These are phyloP conservation scores for Dictyostelium brefeldianum DNA, from an alignment of 78 protist species.

Conservation along the genomic window DNA sequence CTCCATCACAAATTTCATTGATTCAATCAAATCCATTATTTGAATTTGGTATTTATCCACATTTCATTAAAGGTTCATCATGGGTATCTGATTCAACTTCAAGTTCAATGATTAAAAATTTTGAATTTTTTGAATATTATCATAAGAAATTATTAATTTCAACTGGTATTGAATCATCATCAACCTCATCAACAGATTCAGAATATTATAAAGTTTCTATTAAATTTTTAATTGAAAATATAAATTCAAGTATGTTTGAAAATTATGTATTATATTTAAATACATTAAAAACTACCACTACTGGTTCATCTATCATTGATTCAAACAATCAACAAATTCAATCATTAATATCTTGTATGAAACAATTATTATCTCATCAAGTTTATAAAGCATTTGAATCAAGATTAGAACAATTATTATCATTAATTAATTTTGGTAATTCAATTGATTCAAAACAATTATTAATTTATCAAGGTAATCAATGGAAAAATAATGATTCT, in stretches of 20 bases:
- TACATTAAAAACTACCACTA: not conserved
- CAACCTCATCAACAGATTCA: not conserved
- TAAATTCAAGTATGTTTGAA: not conserved
- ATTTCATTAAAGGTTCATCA: slow-evolving; percentile 15
- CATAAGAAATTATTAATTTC: not conserved
- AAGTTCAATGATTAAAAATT: not conserved
- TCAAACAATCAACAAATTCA: not conserved
- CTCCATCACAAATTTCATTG: too few species aligned
- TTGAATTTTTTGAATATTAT: not conserved
- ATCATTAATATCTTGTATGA: slow-evolving; percentile 6
- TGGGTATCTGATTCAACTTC: not conserved
- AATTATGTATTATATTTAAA: not conserved
- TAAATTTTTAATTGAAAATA: slow-evolving; percentile 23
- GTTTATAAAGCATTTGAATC: slow-evolving; percentile 19
- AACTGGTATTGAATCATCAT: too few species aligned
- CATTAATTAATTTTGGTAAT: not conserved
- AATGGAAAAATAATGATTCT: slow-evolving; percentile 76
- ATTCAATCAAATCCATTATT: not conserved
- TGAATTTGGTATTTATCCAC: slow-evolving; percentile 10
- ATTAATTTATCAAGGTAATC: slow-evolving; percentile 52
- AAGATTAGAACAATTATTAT: not conserved
- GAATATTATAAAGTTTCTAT: slow-evolving; percentile 8
- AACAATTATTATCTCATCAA: slow-evolving; percentile 14
- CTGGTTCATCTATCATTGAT: not conserved
- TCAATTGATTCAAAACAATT: not conserved